Percentiles rank a stretch among this genome's conserved stretches.
These are phyloP conservation scores for Phycomyces blakesleeanus DNA, from an alignment of 192 early-diverging fungal species.

Conservation along the genomic window DNA sequence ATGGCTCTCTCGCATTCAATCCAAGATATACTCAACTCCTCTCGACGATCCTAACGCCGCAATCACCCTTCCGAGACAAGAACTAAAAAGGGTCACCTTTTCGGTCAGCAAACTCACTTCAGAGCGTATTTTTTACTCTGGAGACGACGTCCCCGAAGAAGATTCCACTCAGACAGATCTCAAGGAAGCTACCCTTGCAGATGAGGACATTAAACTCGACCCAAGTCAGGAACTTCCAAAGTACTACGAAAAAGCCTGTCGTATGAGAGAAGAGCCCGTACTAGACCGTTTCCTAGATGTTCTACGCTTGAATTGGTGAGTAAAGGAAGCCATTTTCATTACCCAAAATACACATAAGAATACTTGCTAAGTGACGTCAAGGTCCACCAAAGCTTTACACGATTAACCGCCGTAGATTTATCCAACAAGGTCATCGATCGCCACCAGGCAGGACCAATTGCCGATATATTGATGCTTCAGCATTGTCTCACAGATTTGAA, in stretches of 20 bases:
- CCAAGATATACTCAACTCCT: conserved; percentile 5
- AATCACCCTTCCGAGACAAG: conserved; percentile 12
- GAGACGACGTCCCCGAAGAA: conserved; percentile 8
- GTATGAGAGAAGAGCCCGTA: conserved; percentile 16
- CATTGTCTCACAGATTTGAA: conserved; percentile 64
- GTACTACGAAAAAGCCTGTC: conserved; percentile 26
- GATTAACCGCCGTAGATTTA: conserved; percentile 22
- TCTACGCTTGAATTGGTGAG: conserved; percentile 11
- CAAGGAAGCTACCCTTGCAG: background rate
- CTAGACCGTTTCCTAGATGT: conserved; percentile 12
- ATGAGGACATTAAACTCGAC: background rate
- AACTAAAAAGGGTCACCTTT: conserved; percentile 50
- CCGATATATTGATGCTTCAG: conserved; percentile 74
- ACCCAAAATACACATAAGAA: background rate
- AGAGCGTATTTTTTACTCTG: conserved; percentile 27
- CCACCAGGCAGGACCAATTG: conserved; percentile 59
- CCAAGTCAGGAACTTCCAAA: background rate
- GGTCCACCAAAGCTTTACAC: conserved; percentile 2
- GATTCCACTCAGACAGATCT: background rate
- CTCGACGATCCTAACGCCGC: background rate
- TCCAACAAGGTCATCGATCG: conserved; percentile 44
- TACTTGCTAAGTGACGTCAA: background rate
- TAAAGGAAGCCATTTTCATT: too few relatives aligned
- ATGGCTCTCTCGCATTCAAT: conserved; percentile 25
- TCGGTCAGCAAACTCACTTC: conserved; percentile 48